phyloP scores from a whole-genome alignment of 225 moss, liverwort and hornwort species.

The Bryum argenteum region DNA sequence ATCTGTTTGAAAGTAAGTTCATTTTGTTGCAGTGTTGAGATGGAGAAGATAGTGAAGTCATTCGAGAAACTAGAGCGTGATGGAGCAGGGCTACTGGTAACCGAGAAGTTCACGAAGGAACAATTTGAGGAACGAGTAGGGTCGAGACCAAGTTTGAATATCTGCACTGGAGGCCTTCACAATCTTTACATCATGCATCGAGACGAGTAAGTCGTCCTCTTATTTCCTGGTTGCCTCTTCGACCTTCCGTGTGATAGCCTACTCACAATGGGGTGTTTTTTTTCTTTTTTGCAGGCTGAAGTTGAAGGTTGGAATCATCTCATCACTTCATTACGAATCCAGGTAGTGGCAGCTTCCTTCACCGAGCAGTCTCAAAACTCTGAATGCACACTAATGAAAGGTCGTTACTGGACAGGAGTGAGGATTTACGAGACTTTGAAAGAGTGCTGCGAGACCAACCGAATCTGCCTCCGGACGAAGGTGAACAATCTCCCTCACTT shows the following conservation, averaged over 20 bases:
- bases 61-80: slow-evolving; percentile 83
- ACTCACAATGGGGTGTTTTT: slow-evolving; percentile 23
- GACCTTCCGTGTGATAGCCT: background rate
- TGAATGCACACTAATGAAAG: background rate
- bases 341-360: slow-evolving; percentile 29
- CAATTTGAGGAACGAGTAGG: slow-evolving; percentile 69
- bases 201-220: slow-evolving; percentile 63
- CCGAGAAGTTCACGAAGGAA: slow-evolving; percentile 64
- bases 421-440: slow-evolving; percentile 43
- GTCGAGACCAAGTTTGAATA: slow-evolving; percentile 79
- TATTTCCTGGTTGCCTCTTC: too few species aligned
- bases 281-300: slow-evolving; percentile 34
- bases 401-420: slow-evolving; percentile 29
- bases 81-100: slow-evolving; percentile 63
- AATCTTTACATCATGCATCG: slow-evolving; percentile 73
- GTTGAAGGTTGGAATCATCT: slow-evolving; percentile 55
- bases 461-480: slow-evolving; percentile 54
- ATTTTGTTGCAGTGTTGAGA: slow-evolving; percentile 46
- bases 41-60: slow-evolving; percentile 52
- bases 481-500: slow-evolving; percentile 27
- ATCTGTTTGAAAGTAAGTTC: background rate
- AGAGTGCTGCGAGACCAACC: slow-evolving; percentile 49
- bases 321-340: slow-evolving; percentile 53
- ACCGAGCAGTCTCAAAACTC: background rate
- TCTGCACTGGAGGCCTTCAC: slow-evolving; percentile 70